Evolutionary conservation across 2,329 filamentous ascomycete species (phyloP).

Genomic region (Dactylellina drechsleri): DNA sequence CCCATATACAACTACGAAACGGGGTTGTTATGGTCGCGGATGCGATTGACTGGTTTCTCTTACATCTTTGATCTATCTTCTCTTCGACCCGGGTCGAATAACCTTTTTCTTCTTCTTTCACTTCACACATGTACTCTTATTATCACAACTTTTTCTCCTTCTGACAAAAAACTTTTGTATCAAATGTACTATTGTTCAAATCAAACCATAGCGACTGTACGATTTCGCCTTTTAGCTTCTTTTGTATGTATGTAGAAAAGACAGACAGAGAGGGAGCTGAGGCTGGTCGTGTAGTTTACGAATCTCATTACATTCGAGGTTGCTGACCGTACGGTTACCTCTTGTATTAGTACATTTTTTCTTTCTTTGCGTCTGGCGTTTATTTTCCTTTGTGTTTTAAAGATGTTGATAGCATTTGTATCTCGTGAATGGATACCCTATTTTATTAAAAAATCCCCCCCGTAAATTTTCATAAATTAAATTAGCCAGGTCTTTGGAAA

Average conservation of each 20-base stretch:
- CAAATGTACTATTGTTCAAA: slow-evolving; percentile 14
- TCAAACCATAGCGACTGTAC: slow-evolving; percentile 6
- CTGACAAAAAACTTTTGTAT: slow-evolving; percentile 4
- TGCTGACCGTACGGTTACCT: neutral
- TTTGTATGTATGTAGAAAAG: slow-evolving; percentile 15
- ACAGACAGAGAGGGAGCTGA: no score
- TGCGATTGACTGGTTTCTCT: slow-evolving; percentile 29
- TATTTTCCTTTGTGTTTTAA: slow-evolving; percentile 4
- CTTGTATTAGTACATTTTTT: slow-evolving; percentile 17
- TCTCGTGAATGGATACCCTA: slow-evolving; percentile 14
- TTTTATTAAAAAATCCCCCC: no score
- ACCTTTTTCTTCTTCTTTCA: slow-evolving; percentile 18
- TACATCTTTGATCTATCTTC: slow-evolving; percentile 10
- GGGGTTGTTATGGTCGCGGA: slow-evolving; percentile 23
- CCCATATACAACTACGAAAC: slow-evolving; percentile 13
- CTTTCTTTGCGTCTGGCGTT: slow-evolving; percentile 18
- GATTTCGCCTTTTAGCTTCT: neutral
- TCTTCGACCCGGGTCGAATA: slow-evolving; percentile 10
- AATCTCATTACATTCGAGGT: slow-evolving; percentile 20
- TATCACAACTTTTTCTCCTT: slow-evolving; percentile 11
- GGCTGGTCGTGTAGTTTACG: slow-evolving; percentile 1
- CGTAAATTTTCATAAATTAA: no score
- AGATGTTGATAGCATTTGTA: neutral
- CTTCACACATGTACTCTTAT: slow-evolving; percentile 40
- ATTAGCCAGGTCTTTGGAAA: no score